Percentiles rank a stretch among this genome's conserved stretches.
phyloP scores from a whole-genome alignment of 352 stramenopile genomes.

The Phytophthora sansomeana region DNA sequence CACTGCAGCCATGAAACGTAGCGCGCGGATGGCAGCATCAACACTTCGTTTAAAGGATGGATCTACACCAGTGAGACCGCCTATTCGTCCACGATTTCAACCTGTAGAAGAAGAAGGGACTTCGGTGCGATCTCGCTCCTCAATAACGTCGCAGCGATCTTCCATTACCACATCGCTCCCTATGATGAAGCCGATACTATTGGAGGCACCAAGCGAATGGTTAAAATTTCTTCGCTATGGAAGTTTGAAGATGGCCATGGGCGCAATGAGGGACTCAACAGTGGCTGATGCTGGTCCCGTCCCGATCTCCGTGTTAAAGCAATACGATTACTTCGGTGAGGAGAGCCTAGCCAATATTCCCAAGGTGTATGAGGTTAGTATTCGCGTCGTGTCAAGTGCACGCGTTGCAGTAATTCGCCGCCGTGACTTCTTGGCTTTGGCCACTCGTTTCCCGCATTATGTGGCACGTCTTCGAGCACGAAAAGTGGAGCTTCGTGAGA shows the following conservation, averaged over 20 bases:
- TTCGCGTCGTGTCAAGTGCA: constrained; percentile 60
- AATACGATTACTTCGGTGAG: constrained; percentile 67
- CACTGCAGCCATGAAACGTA: constrained; percentile 28
- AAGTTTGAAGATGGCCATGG: constrained; percentile 27
- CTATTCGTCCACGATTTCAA: constrained; percentile 12
- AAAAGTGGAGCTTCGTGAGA: constrained; percentile 30
- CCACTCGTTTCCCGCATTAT: constrained; percentile 51
- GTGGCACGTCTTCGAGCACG: constrained; percentile 25
- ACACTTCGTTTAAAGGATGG: constrained; percentile 24
- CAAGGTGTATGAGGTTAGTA: constrained; percentile 56
- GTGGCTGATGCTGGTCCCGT: constrained; percentile 27
- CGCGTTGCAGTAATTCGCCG: constrained; percentile 59
- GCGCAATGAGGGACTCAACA: constrained; percentile 14
- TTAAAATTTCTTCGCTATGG: constrained; percentile 27
- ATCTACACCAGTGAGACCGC: not conserved
- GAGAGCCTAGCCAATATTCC: constrained; percentile 50
- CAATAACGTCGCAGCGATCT: constrained; percentile 4
- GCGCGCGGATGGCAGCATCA: constrained; percentile 25
- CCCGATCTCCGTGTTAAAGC: constrained; percentile 58
- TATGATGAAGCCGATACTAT: constrained; percentile 8
- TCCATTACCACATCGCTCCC: constrained; percentile 12
- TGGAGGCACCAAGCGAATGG: constrained; percentile 12
- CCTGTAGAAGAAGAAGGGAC: constrained; percentile 13
- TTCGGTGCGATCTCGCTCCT: constrained; percentile 6
- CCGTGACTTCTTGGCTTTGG: constrained; percentile 45